These are phyloP conservation scores for Cercospora sojina DNA, from an alignment of 2,329 filamentous ascomycete species.

Conservation along the genomic window DNA sequence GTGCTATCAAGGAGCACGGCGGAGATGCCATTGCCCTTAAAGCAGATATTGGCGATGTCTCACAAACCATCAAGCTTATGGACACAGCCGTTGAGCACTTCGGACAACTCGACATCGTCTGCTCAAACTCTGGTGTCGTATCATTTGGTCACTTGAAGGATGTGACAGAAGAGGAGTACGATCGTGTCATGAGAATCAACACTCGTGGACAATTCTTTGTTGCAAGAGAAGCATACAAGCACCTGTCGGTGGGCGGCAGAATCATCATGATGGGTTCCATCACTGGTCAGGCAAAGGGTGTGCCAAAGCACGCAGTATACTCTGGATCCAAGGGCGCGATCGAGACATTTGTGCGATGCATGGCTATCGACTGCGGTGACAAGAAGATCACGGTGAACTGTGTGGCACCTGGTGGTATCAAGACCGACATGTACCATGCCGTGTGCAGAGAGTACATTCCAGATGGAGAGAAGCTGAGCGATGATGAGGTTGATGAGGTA, in stretches of 20 bases:
- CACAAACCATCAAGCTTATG: slow-evolving; percentile 64
- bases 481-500: slow-evolving; percentile 59
- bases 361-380: slow-evolving; percentile 55
- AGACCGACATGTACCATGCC: slow-evolving; percentile 61
- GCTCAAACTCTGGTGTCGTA: slow-evolving; percentile 64
- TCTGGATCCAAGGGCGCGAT: slow-evolving; percentile 56
- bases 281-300: slow-evolving; percentile 57
- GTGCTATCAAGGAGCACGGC: slow-evolving; percentile 63
- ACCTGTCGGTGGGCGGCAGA: slow-evolving; percentile 52
- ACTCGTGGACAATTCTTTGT: slow-evolving; percentile 65
- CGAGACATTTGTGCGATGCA: slow-evolving; percentile 55
- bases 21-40: slow-evolving; percentile 63
- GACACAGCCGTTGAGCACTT: slow-evolving; percentile 62
- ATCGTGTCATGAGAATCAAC: slow-evolving; percentile 62
- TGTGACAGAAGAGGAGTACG: slow-evolving; percentile 55
- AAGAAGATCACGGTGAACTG: slow-evolving; percentile 61
- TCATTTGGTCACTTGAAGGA: slow-evolving; percentile 56
- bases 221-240: slow-evolving; percentile 56
- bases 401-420: slow-evolving; percentile 57
- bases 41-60: slow-evolving; percentile 66
- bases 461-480: slow-evolving; percentile 54
- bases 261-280: slow-evolving; percentile 58
- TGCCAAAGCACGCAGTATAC: slow-evolving; percentile 56
- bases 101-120: slow-evolving; percentile 67
- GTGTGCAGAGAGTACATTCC: slow-evolving; percentile 65